Evolutionary conservation across 2,329 filamentous ascomycete genomes (phyloP), one percentile per base, ranked within the genome.

Genomic region (Aspergillus udagawae): DNA sequence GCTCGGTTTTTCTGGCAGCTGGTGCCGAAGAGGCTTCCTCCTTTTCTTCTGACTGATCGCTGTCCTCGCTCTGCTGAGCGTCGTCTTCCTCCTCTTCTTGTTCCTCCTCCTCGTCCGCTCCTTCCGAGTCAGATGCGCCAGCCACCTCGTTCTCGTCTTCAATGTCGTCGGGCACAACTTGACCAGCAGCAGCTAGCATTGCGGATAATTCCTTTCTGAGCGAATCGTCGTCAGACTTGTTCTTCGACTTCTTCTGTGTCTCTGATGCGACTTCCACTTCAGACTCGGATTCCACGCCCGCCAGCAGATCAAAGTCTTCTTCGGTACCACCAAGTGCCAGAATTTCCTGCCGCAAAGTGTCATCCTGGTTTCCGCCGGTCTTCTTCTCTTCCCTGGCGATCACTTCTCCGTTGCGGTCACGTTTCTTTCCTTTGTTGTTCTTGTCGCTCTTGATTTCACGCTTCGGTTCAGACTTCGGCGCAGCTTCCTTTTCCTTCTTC

Each of bases 291-390:
- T 75, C 71, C 21, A 75, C 68, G 53, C 69, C 75, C 23, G 72
- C 77, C 57, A 81, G 64, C 25, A 81, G 65, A 49, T 79, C 74
- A 55, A 79, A 67, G 60, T 81, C 78, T 52, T 81, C 79, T 61
- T 79, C 71, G n/a, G 75, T 79, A 50, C 79, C 79, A 32, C 79
- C 79, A 53, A 81, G 72, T 4, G 73, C 74, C 58, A 77, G 58
- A 59, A 81, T 76, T 59, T 80, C 78, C 57, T 74, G 69, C 51
- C 74, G 69, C 42, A 80, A 66, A 38, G 66, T 64, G 61, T 74
- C 69, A 35, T 71, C 65, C 3, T 63, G 59, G 8, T 67, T 67
- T 48, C 52, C 61, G 27, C 51, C 25, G 41, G 54, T 53, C 35
- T 70, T 67, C 58, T 70, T 71, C 21, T 71, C 66, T 28, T 72